Evolutionary conservation across 1,284 basidiomycete genomes (phyloP).

Genomic region (Psilocybe mexicana): DNA sequence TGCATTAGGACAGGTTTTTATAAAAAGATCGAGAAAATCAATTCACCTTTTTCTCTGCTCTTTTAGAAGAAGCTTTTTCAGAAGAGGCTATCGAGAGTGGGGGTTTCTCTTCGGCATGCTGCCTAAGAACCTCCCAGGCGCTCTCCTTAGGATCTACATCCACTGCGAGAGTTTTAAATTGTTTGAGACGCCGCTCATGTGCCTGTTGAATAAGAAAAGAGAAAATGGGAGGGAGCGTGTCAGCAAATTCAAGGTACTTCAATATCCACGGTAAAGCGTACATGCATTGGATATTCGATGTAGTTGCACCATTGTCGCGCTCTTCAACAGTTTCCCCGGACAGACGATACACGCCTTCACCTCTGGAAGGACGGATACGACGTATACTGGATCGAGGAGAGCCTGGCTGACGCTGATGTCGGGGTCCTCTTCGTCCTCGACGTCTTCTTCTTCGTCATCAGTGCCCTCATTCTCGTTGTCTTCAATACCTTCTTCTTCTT

Average conservation of each 20-base stretch:
- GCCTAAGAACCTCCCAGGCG: conserved; percentile 48
- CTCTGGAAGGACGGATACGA: conserved; percentile 52
- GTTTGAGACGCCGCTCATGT: conserved; percentile 59
- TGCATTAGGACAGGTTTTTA: not conserved
- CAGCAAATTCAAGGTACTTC: conserved; percentile 16
- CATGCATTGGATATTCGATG: conserved; percentile 72
- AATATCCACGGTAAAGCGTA: conserved; percentile 31
- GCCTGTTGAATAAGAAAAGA: conserved; percentile 39
- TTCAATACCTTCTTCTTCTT: conserved; percentile 29
- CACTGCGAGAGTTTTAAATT: conserved; percentile 45
- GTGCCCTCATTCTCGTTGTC: conserved; percentile 27
- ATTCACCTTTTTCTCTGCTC: conserved; percentile 56
- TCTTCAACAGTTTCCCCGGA: conserved; percentile 74
- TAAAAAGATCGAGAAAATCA: too few species aligned
- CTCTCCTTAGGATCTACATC: conserved; percentile 42
- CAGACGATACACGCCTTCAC: conserved; percentile 69
- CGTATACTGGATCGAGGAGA: conserved; percentile 63
- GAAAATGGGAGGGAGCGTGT: conserved; percentile 3
- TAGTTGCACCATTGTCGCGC: conserved; percentile 54
- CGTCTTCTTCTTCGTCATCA: conserved; percentile 24
- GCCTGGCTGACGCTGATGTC: conserved; percentile 62
- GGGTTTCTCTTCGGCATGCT: conserved; percentile 27
- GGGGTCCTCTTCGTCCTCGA: conserved; percentile 25
- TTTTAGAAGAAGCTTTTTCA: conserved; percentile 44
- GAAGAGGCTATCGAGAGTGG: conserved; percentile 18